A percentile compares a stretch with the other conserved stretches of the same genome.
These are phyloP conservation scores for Ophiocordyceps camponoti-saundersi DNA, from an alignment of 2,329 filamentous ascomycete species.

Conservation along the genomic window DNA sequence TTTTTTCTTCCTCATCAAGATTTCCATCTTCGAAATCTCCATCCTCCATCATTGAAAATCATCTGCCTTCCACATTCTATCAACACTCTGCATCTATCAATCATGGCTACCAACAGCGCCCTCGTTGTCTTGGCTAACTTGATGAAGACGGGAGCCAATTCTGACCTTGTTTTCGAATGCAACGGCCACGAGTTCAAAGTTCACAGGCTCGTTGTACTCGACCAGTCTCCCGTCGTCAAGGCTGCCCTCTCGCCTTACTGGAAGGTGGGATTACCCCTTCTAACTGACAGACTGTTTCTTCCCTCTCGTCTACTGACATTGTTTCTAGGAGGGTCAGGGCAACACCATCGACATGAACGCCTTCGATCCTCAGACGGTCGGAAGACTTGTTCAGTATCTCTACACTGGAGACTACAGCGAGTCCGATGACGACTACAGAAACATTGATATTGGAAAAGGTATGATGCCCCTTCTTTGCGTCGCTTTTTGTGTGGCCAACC, in stretches of 20 bases:
- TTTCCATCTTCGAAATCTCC: background rate
- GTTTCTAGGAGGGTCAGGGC: background rate
- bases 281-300: background rate
- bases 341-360: background rate
- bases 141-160: background rate
- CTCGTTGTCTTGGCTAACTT: background rate
- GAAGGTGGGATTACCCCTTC: background rate
- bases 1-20: background rate
- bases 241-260: background rate
- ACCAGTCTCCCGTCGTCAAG: background rate
- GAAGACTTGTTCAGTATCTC: background rate
- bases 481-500: background rate
- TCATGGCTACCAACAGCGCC: background rate
- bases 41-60: background rate
- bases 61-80: background rate
- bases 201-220: background rate
- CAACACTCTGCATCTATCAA: background rate
- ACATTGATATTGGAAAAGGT: background rate
- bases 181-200: background rate
- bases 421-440: background rate
- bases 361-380: background rate
- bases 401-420: background rate
- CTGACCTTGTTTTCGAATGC: background rate
- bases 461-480: background rate
- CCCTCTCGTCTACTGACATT: background rate